Evolutionary conservation across 2,329 filamentous ascomycete species (phyloP).

Genomic region (Cladosporium sphaerospermum): DNA sequence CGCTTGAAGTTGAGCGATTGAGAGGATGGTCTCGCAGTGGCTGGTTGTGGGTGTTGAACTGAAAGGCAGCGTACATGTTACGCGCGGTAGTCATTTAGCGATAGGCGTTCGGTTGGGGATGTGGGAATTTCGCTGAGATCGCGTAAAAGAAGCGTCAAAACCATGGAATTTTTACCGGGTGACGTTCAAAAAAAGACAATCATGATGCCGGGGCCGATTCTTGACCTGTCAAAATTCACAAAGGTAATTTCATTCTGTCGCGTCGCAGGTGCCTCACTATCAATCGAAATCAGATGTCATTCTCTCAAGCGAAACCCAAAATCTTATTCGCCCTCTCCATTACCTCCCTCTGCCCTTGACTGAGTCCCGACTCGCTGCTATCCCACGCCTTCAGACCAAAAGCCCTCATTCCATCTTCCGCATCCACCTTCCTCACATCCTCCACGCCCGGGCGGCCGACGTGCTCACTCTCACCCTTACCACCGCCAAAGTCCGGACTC

Average conservation of each 20-base stretch:
- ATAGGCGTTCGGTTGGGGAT: not conserved
- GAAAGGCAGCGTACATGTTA: not conserved
- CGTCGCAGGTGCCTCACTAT: too few species aligned
- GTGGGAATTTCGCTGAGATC: not conserved
- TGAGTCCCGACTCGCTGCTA: conserved; percentile 42
- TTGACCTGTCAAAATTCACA: too few species aligned
- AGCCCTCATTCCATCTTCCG: conserved; percentile 45
- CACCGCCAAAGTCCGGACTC: conserved; percentile 47
- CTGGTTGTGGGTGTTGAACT: not conserved
- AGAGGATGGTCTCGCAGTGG: not conserved
- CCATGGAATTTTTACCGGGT: too few species aligned
- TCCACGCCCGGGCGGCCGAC: conserved; percentile 35
- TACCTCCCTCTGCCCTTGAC: conserved; percentile 45
- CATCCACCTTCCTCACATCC: conserved; percentile 33
- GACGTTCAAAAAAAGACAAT: too few species aligned
- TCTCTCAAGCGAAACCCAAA: conserved; percentile 39
- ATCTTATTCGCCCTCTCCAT: conserved; percentile 49
- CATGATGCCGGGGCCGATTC: too few species aligned
- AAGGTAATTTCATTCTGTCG: too few species aligned
- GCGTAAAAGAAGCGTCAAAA: not conserved
- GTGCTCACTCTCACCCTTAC: conserved; percentile 56
- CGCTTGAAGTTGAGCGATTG: conserved; percentile 16
- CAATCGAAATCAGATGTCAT: too few species aligned
- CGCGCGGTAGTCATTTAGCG: not conserved
- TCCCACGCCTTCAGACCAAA: conserved; percentile 51